Percentiles rank a stretch among this genome's conserved stretches.
These are phyloP conservation scores for Fusarium guadeloupense DNA, from an alignment of 2,329 filamentous ascomycete species.

Conservation along the genomic window DNA sequence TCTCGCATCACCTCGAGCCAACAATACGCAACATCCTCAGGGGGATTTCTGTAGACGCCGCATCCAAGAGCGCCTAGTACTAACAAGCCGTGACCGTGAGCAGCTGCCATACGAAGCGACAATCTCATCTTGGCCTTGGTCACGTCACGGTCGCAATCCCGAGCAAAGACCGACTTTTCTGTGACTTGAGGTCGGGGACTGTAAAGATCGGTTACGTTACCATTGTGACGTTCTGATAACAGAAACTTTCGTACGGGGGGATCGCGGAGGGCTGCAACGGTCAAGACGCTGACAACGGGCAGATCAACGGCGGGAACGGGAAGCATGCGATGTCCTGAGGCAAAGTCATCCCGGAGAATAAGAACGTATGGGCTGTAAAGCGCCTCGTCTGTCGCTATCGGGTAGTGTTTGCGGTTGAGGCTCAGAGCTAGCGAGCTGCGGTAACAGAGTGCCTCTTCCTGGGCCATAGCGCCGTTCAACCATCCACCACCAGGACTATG, in stretches of 20 bases:
- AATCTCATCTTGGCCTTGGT: slow-evolving; percentile 23
- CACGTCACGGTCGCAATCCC: slow-evolving; percentile 1
- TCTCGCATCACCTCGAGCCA: slow-evolving; percentile 23
- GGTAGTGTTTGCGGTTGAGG: neutral
- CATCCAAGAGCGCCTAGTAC: slow-evolving; percentile 19
- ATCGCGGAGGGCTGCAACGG: slow-evolving; percentile 3
- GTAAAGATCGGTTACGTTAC: neutral
- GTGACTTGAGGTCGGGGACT: neutral
- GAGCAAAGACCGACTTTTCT: neutral
- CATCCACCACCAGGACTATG: slow-evolving; percentile 11
- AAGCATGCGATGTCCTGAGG: neutral
- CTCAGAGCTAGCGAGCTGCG: slow-evolving; percentile 14
- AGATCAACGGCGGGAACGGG: neutral
- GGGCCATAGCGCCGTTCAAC: slow-evolving; percentile 10
- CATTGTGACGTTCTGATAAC: neutral
- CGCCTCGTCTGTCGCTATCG: slow-evolving; percentile 10
- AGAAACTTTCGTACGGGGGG: slow-evolving; percentile 5
- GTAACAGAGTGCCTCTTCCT: slow-evolving; percentile 18
- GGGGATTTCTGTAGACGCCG: slow-evolving; percentile 14
- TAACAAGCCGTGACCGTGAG: neutral
- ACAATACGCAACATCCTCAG: slow-evolving; percentile 19
- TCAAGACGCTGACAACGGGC: slow-evolving; percentile 10
- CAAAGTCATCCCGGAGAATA: slow-evolving; percentile 11
- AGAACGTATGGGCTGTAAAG: slow-evolving; percentile 19
- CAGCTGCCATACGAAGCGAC: slow-evolving; percentile 4